Evolutionary conservation across 306 rosid genomes (phyloP), one percentile per base, ranked within the genome.

Genomic region (Malus sylvestris): DNA sequence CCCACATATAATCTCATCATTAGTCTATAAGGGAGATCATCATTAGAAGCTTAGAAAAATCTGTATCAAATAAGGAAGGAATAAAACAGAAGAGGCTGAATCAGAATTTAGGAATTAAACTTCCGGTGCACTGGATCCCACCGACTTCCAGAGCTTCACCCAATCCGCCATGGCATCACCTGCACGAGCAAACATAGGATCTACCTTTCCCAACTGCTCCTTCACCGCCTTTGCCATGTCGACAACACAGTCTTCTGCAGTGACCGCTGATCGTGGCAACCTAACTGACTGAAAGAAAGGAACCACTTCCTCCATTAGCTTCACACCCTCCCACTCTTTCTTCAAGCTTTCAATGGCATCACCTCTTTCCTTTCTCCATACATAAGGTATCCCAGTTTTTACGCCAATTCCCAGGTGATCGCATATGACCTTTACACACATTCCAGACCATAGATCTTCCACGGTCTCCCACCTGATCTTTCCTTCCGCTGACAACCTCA

Each of bases 271-370:
- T 79, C 63, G 87, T 14, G 91, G 79, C 65, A 92, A 71, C 84
- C 82, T 86, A 29, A 92, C 74, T 29, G 99, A 82, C 80, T 96
- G 96, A 86, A 96, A 96, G 90, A 96, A 92, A 67, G 99, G 99
- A 70, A 96, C 93, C 63, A 91, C 89, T 29, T 96, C 91, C 88
- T 96, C 99, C 99, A 96, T 92, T 75, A 91, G 75, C 79, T 89
- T 96, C 86, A 96, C 96, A 67, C 99, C 99, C 81, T 96, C 91
- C 99, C 99, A 92, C 83, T 96, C 98, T 85, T 96, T 96, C 86
- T 89, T 92, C 91, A 92, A 82, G 88, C 99, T 92, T 75, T 91
- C 90, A 18, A 89, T 62, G 49, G 98, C 97, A 81, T 80, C 85
- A 20, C 99, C 98, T 77, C 99, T 88, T 72, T 92, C 97, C 1